A percentile compares a stretch with the other conserved stretches of the same genome.
These are phyloP conservation scores for Neckera pumila DNA, from an alignment of 225 moss, liverwort and hornwort species.

Conservation along the genomic window DNA sequence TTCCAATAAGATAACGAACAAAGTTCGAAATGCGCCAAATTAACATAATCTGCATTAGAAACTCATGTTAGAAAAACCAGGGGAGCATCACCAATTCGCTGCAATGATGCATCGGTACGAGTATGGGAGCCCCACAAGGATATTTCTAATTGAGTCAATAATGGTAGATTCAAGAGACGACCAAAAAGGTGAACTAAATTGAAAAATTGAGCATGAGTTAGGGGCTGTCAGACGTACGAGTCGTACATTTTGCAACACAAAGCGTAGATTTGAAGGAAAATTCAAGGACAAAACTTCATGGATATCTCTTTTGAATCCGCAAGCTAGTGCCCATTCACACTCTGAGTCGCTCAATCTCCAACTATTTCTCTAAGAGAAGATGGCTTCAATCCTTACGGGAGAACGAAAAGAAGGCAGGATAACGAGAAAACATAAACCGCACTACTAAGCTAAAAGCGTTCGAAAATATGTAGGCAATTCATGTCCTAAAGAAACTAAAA, in stretches of 20 bases:
- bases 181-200: background rate
- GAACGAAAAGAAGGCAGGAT: background rate
- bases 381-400: background rate
- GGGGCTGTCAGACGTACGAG: background rate
- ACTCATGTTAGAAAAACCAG: constrained; percentile 37
- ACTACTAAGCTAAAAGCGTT: background rate
- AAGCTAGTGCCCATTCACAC: background rate
- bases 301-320: background rate
- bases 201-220: background rate
- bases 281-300: background rate
- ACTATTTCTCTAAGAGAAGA: background rate
- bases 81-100: constrained; percentile 36
- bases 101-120: constrained; percentile 20
- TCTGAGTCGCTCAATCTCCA: background rate
- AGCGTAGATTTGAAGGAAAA: background rate
- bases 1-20: constrained; percentile 46
- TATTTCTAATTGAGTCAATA: constrained; percentile 22
- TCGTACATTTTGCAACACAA: background rate
- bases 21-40: constrained; percentile 36
- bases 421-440: background rate
- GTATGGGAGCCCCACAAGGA: constrained; percentile 32
- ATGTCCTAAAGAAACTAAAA: background rate
- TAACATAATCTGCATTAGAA: constrained; percentile 50
- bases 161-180: constrained; percentile 2
- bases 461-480: background rate